Percentiles rank a stretch among this genome's conserved stretches.
phyloP scores from a whole-genome alignment of 768 basidiomycete genomes.

The Chlorophyllum brunneum region DNA sequence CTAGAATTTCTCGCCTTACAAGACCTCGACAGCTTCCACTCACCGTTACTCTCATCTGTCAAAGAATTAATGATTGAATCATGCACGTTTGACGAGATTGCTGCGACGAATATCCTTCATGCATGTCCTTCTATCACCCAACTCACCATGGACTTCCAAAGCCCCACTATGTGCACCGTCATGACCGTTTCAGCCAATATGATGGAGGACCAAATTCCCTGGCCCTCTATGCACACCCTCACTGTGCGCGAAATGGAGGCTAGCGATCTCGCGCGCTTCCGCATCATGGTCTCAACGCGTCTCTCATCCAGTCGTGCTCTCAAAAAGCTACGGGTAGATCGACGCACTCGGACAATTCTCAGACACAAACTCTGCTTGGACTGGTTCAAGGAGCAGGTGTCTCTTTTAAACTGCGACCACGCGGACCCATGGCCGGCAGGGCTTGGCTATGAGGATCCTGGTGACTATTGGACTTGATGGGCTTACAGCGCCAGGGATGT shows the following conservation, averaged over 20 bases:
- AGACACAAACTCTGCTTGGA: conserved; percentile 26
- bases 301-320: conserved; percentile 5
- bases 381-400: conserved; percentile 23
- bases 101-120: conserved; percentile 27
- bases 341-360: conserved; percentile 32
- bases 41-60: conserved; percentile 27
- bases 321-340: conserved; percentile 29
- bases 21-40: conserved; percentile 31
- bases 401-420: conserved; percentile 26
- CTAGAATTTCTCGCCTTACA: conserved; percentile 34
- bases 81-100: conserved; percentile 29
- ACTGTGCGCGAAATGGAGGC: conserved; percentile 28
- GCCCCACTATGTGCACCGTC: conserved; percentile 26
- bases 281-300: conserved; percentile 26
- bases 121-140: conserved; percentile 31
- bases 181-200: conserved; percentile 8
- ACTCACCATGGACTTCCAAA: conserved; percentile 31
- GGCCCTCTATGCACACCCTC: conserved; percentile 34
- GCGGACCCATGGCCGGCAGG: conserved; percentile 35
- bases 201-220: conserved; percentile 17
- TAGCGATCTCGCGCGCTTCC: conserved; percentile 27
- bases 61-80: conserved; percentile 28
- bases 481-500: conserved; percentile 6
- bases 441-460: conserved; percentile 34
- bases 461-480: conserved; percentile 15